Evolutionary conservation across 805 yeast genomes (phyloP).

Genomic region (Zygotorulaspora sp.): DNA sequence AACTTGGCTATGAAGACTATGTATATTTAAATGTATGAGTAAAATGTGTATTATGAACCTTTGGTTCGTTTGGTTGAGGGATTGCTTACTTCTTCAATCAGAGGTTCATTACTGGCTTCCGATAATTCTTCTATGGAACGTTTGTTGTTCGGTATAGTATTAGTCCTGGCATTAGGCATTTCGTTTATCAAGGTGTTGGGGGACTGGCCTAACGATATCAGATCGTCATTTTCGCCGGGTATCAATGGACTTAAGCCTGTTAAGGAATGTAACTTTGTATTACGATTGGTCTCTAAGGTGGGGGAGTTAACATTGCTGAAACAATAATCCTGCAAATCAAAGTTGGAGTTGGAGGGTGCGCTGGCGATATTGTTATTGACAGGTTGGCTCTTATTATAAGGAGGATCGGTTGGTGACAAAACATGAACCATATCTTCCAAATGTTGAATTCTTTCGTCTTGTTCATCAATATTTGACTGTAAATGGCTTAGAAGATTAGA

Average conservation of each 20-base stretch:
- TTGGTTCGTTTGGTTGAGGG: constrained; percentile 4
- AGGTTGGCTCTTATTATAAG: neutral
- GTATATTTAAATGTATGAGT: too few relatives aligned
- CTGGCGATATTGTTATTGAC: constrained; percentile 1
- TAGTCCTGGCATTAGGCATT: neutral
- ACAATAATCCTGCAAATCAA: constrained; percentile 21
- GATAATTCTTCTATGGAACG: constrained; percentile 8
- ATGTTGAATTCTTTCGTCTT: constrained; percentile 32
- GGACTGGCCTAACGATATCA: constrained; percentile 10
- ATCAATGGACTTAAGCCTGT: constrained; percentile 13
- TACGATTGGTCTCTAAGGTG: constrained; percentile 5
- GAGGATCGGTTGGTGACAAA: constrained; percentile 10
- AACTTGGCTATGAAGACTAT: too few relatives aligned
- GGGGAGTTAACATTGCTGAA: constrained; percentile 9
- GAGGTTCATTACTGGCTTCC: constrained; percentile 6
- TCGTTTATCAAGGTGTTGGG: constrained; percentile 11
- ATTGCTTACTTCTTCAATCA: constrained; percentile 11
- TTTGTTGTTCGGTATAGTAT: constrained; percentile 2
- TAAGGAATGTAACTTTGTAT: neutral
- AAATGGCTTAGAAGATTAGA: constrained; percentile 20
- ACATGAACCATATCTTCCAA: constrained; percentile 30
- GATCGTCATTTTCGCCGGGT: constrained; percentile 10
- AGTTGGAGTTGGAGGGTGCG: constrained; percentile 5
- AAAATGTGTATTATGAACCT: neutral
- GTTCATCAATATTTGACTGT: constrained; percentile 30